phyloP scores from a whole-genome alignment of 768 basidiomycete genomes.

The Suillus americanus region DNA sequence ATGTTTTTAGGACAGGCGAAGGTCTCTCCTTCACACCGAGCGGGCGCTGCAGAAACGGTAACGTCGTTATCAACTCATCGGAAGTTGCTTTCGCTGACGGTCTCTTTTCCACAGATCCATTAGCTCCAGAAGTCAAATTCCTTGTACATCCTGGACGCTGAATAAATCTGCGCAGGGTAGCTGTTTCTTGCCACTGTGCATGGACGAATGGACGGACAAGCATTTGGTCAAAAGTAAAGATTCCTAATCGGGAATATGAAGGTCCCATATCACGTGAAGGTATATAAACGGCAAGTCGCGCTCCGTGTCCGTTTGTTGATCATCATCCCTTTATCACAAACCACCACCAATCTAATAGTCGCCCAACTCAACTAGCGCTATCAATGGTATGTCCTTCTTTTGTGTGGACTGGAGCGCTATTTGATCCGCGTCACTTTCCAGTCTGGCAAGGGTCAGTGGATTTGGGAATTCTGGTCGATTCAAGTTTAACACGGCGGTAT shows the following conservation, averaged over 20 bases:
- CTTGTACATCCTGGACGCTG: constrained; percentile 7
- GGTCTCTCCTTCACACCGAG: constrained; percentile 77
- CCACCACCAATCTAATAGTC: constrained; percentile 21
- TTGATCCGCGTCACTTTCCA: constrained; percentile 11
- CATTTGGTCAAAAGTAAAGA: constrained; percentile 16
- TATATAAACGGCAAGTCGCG: constrained; percentile 35
- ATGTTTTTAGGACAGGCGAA: constrained; percentile 53
- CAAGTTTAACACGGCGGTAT: constrained; percentile 9
- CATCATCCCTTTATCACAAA: constrained; percentile 28
- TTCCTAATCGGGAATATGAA: constrained; percentile 18
- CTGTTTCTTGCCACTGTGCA: constrained; percentile 9
- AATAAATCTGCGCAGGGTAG: constrained; percentile 8
- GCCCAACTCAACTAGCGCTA: constrained; percentile 12
- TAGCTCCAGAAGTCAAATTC: not conserved
- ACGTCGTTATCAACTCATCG: constrained; percentile 13
- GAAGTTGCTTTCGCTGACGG: not conserved
- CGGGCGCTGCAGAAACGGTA: constrained; percentile 57
- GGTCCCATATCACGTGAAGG: constrained; percentile 26
- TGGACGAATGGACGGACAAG: constrained; percentile 18
- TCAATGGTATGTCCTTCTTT: constrained; percentile 25
- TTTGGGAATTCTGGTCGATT: not conserved
- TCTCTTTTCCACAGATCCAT: constrained; percentile 1
- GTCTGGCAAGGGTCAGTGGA: constrained; percentile 32
- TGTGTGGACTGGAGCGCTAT: not conserved
- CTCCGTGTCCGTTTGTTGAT: constrained; percentile 29